Base-by-base conservation (phyloP, 257 asterid species). In the Salvia hispanica region DNA sequence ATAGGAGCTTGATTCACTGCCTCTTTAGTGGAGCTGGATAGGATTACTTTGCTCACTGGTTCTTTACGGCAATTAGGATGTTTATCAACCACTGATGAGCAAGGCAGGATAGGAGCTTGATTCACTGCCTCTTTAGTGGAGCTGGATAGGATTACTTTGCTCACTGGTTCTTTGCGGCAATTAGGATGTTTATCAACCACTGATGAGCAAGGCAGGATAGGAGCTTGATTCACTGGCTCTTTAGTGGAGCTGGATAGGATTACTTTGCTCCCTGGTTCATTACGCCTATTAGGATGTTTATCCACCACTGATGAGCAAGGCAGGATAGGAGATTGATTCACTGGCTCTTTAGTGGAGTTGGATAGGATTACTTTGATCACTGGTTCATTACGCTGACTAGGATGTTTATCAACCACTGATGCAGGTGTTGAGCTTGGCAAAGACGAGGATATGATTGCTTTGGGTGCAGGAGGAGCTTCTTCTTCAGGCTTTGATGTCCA, bases 401-500 rank as follows among this genome's bases (percentile, higher is more conserved):
- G n/a, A n/a, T 53, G 62, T 39, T 53, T 67, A 3, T 52, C 54
- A 40, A 5, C 39, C 39, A 34, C 58, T 8, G 70, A 0, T 13
- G 31, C 50, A 60, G 58, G 47, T 18, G 16, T n/a, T 6, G 67
- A 59, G 59, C 54, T 64, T 11, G 78, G 76, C 42, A 15, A 14
- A 14, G 44, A 66, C 59, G 16, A 11, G 28, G 72, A 36, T 8
- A 53, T n/a, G 21, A 11, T 15, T 9, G 39, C 14, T 53, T 67
- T 37, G 9, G 65, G 62, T 50, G 55, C 66, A 45, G 73, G 59
- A 47, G 68, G 65, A 53, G 62, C 56, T 71, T 42, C 51, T 16
- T 46, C 50, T 60, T 39, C 58, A 14, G 62, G 43, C 18, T 44
- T 16, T 50, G 75, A 34, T 28, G 61, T 40, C 10, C 47, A 2